Evolutionary conservation across 2,329 filamentous ascomycete genomes (phyloP).

Genomic region (Penicillium hordei): DNA sequence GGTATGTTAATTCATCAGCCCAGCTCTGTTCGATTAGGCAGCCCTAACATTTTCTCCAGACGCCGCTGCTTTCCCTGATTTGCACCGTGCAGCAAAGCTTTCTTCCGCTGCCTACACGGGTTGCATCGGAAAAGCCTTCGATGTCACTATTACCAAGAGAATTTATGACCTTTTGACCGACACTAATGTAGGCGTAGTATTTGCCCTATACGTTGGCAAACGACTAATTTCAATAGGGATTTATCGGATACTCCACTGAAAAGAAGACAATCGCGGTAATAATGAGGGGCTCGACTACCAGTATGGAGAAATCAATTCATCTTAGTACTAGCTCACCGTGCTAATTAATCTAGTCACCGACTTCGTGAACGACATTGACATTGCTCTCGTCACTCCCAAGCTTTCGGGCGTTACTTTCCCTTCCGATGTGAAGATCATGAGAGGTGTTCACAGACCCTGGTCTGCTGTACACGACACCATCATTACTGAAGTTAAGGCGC

Average conservation of each 20-base stretch:
- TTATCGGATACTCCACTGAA: slow-evolving; percentile 28
- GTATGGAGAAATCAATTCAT: slow-evolving; percentile 9
- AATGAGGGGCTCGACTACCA: slow-evolving; percentile 33
- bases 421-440: slow-evolving; percentile 29
- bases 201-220: neutral
- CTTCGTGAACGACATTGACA: slow-evolving; percentile 31
- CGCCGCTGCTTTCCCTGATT: slow-evolving; percentile 18
- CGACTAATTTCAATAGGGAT: slow-evolving; percentile 22
- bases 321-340: neutral
- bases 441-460: slow-evolving; percentile 30
- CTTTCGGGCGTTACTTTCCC: slow-evolving; percentile 33
- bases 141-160: slow-evolving; percentile 33
- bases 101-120: slow-evolving; percentile 34
- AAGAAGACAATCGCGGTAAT: slow-evolving; percentile 31
- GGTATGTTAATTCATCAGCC: slow-evolving; percentile 8
- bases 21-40: neutral
- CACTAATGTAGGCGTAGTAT: slow-evolving; percentile 20
- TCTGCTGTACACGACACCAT: slow-evolving; percentile 30
- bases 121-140: slow-evolving; percentile 29
- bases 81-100: slow-evolving; percentile 31
- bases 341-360: slow-evolving; percentile 16
- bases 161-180: slow-evolving; percentile 25
- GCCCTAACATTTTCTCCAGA: slow-evolving; percentile 11
- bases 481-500: slow-evolving; percentile 29
- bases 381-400: slow-evolving; percentile 22